Evolutionary conservation across 106 monocot genomes (phyloP).

Genomic region (Dendrobium chrysotoxum): DNA sequence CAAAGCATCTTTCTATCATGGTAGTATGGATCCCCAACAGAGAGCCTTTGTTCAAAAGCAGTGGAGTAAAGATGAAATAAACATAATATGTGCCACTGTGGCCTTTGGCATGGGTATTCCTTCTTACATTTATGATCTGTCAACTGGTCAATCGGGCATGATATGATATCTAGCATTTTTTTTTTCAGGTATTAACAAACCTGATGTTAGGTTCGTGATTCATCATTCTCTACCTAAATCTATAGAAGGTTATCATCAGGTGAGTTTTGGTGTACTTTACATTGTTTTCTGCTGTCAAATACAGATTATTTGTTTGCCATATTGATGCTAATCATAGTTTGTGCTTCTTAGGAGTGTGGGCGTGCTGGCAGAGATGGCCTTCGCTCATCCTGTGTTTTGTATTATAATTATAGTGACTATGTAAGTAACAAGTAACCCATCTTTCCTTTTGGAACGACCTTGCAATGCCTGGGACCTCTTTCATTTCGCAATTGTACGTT

Average conservation of each 20-base stretch:
- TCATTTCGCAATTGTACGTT: neutral
- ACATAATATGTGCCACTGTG: slow-evolving; percentile 96
- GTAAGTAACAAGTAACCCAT: slow-evolving; percentile 32
- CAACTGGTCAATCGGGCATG: neutral
- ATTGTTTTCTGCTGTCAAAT: neutral
- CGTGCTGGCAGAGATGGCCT: slow-evolving; percentile 97
- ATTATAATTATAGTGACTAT: slow-evolving; percentile 93
- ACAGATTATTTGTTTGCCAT: neutral
- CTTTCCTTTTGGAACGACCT: neutral
- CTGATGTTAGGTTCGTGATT: slow-evolving; percentile 99
- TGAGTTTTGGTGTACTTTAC: slow-evolving; percentile 11
- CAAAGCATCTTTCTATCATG: slow-evolving; percentile 91
- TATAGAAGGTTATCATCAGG: slow-evolving; percentile 99
- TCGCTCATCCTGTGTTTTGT: slow-evolving; percentile 79
- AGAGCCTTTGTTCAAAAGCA: slow-evolving; percentile 78
- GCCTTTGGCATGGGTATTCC: slow-evolving; percentile 96
- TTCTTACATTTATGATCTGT: neutral
- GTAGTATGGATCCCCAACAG: slow-evolving; percentile 85
- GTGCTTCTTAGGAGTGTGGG: slow-evolving; percentile 70
- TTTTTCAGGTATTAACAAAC: slow-evolving; percentile 92
- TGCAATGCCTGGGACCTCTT: neutral
- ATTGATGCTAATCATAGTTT: neutral
- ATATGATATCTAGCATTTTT: slow-evolving; percentile 9
- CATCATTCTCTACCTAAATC: slow-evolving; percentile 99
- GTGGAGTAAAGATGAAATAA: slow-evolving; percentile 97